Percentiles rank a stretch among this genome's conserved stretches.
phyloP scores from a whole-genome alignment of 1,139 yeast species.

The Blastobotrys aristatus region DNA sequence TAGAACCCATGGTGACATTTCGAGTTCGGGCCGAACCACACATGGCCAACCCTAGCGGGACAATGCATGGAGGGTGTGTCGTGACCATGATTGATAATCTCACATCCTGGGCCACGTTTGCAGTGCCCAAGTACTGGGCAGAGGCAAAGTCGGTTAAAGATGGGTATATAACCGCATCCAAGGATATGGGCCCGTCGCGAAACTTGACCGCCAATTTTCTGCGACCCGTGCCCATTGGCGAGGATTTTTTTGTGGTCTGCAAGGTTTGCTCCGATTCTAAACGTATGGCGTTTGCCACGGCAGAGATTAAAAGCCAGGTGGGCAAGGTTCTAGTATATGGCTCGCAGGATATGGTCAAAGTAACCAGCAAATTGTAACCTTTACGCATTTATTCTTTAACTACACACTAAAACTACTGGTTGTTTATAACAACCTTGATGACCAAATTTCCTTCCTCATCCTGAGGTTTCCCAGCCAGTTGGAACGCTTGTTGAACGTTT shows the following conservation, averaged over 20 bases:
- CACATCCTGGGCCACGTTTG: constrained; percentile 27
- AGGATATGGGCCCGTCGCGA: constrained; percentile 29
- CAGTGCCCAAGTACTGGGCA: constrained; percentile 28
- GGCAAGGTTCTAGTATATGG: constrained; percentile 24
- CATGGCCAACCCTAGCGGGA: constrained; percentile 15
- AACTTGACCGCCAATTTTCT: constrained; percentile 28
- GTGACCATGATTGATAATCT: constrained; percentile 31
- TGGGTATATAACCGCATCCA: constrained; percentile 13
- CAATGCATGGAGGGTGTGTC: constrained; percentile 36
- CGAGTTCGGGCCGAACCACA: constrained; percentile 7
- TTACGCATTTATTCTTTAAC: no score
- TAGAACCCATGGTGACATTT: constrained; percentile 6
- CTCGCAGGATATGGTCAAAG: constrained; percentile 32
- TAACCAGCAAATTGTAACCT: constrained; percentile 11
- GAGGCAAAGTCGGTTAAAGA: constrained; percentile 13
- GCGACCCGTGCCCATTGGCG: constrained; percentile 29
- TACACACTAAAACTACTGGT: not conserved
- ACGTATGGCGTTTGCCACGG: constrained; percentile 25
- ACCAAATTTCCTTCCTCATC: constrained; percentile 30
- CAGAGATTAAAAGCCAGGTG: constrained; percentile 16
- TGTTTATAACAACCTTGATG: constrained; percentile 27
- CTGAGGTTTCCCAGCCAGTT: constrained; percentile 29
- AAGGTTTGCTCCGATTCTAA: constrained; percentile 26
- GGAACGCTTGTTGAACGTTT: constrained; percentile 27
- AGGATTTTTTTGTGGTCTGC: constrained; percentile 23